phyloP scores from a whole-genome alignment of 441 rosid species.

The Macaranga tanarius region DNA sequence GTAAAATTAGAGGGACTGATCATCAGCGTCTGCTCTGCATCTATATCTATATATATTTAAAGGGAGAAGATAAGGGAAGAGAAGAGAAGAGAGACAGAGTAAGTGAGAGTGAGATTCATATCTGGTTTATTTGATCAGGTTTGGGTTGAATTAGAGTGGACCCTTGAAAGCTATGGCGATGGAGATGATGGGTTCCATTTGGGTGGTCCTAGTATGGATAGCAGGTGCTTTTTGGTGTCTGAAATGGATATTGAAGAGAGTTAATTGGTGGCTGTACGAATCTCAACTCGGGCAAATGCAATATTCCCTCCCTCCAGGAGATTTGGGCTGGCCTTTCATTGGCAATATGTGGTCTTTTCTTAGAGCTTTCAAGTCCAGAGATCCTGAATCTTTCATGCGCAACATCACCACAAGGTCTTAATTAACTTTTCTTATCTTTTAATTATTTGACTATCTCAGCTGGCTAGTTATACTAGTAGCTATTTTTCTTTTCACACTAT shows the following conservation, averaged over 20 bases:
- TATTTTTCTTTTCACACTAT: no score
- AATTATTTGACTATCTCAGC: neutral
- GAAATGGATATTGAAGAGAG: constrained; percentile 43
- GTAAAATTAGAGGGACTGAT: no score
- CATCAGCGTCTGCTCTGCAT: no score
- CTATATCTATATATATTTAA: no score
- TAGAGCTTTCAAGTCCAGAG: constrained; percentile 59
- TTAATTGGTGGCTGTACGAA: constrained; percentile 58
- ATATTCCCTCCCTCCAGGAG: constrained; percentile 65
- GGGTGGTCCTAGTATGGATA: constrained; percentile 13
- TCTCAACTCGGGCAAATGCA: constrained; percentile 41
- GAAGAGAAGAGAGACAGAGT: no score
- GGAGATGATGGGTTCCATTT: constrained; percentile 24
- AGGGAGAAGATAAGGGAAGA: no score
- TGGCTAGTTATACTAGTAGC: no score
- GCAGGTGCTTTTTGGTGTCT: constrained; percentile 21
- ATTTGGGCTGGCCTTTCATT: constrained; percentile 76
- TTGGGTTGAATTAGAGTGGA: no score
- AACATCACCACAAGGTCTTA: constrained; percentile 41
- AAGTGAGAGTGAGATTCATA: no score
- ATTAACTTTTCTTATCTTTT: neutral
- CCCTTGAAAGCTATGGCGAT: constrained; percentile 20
- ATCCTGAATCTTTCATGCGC: constrained; percentile 61
- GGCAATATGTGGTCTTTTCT: constrained; percentile 84
- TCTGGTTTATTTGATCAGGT: no score